Percentiles rank a stretch among this genome's conserved stretches.
Conservation (phyloP, 2,329 filamentous ascomycete genomes). For the Fusarium pseudonygamai region DNA sequence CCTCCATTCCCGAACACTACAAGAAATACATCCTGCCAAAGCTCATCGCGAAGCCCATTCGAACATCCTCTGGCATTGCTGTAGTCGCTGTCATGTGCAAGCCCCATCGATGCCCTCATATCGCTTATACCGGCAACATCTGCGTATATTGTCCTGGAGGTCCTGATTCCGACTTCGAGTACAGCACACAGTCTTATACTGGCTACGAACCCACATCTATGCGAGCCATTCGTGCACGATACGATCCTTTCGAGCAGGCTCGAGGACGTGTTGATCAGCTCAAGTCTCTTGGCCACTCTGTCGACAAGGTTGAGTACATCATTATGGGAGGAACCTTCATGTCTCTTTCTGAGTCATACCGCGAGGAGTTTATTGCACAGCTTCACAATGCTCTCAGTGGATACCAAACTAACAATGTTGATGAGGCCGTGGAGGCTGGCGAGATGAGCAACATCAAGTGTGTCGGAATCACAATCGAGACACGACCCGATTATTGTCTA, state of each 20-base stretch:
- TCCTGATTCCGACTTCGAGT: conserved; percentile 98
- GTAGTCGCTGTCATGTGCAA: conserved; percentile 99
- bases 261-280: conserved; percentile 96
- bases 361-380: conserved; percentile 93
- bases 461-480: conserved; percentile 98
- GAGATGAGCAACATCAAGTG: conserved; percentile 98
- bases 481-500: conserved; percentile 93
- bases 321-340: conserved; percentile 99
- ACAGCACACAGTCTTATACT: conserved; percentile 98
- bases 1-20: conserved; percentile 98
- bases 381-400: conserved; percentile 96
- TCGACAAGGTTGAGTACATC: conserved; percentile 99
- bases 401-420: conserved; percentile 92
- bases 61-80: conserved; percentile 95
- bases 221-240: conserved; percentile 95
- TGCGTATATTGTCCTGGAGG: conserved; percentile 98
- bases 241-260: conserved; percentile 98
- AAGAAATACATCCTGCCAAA: conserved; percentile 99
- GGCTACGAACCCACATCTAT: conserved; percentile 99
- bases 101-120: conserved; percentile 95
- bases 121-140: conserved; percentile 98
- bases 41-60: conserved; percentile 94
- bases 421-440: conserved; percentile 92
- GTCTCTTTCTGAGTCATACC: conserved; percentile 89
- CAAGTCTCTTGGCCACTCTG: conserved; percentile 92